phyloP scores from a whole-genome alignment of 805 yeast species.

The Brettanomyces anomalus region DNA sequence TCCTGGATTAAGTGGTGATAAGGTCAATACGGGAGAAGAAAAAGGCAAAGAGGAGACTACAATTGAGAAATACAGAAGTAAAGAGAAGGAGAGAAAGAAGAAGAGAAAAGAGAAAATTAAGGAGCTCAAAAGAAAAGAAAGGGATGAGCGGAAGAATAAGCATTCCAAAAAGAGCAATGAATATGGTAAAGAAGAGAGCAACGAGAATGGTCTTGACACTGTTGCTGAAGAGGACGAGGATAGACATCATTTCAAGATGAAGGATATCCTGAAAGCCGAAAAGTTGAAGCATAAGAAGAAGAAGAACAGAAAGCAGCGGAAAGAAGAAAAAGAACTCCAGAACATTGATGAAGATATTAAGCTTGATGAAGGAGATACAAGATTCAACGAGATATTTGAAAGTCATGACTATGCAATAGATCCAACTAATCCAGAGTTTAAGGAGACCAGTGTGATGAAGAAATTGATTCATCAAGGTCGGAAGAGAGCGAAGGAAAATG shows the following conservation, averaged over 20 bases:
- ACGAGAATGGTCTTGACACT: constrained; percentile 64
- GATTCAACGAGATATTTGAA: constrained; percentile 78
- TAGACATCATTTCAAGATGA: constrained; percentile 64
- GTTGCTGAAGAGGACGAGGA: constrained; percentile 51
- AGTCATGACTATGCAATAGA: constrained; percentile 91
- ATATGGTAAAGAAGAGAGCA: constrained; percentile 24
- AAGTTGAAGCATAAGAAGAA: constrained; percentile 30
- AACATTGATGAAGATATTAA: constrained; percentile 30
- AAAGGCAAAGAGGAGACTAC: constrained; percentile 57
- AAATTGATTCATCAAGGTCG: constrained; percentile 66
- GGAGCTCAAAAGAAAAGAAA: constrained; percentile 47
- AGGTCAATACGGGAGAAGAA: constrained; percentile 13
- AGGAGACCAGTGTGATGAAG: constrained; percentile 81
- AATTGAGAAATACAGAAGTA: constrained; percentile 70
- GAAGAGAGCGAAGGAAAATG: constrained; percentile 14
- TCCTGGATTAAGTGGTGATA: constrained; percentile 53
- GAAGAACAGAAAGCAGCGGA: constrained; percentile 2
- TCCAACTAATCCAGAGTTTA: constrained; percentile 85
- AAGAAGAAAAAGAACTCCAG: neutral
- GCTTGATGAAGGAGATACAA: constrained; percentile 70
- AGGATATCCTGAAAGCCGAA: constrained; percentile 67
- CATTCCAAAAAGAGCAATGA: constrained; percentile 16
- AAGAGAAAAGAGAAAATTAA: constrained; percentile 72
- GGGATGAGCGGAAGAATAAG: constrained; percentile 25
- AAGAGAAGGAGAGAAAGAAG: constrained; percentile 88